These are phyloP conservation scores for Fusarium sp. DNA, from an alignment of 2,329 filamentous ascomycete genomes.

Conservation along the genomic window DNA sequence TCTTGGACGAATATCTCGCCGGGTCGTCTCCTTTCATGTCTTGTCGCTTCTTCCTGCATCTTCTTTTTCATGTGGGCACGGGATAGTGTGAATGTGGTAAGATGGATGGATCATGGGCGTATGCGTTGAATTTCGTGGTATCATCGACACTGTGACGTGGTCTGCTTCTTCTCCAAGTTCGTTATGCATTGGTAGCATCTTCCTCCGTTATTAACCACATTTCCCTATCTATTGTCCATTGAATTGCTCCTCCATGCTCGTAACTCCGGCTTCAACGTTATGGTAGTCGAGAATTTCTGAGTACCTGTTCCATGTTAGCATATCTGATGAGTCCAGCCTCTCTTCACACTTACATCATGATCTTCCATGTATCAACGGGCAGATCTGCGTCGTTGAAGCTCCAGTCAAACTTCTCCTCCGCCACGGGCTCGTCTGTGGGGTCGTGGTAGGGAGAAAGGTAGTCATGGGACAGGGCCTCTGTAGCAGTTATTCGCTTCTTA, in stretches of 20 bases:
- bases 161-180: conserved; percentile 38
- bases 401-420: conserved; percentile 99
- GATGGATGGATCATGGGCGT: conserved; percentile 36
- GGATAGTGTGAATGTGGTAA: conserved; percentile 28
- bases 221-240: conserved; percentile 51
- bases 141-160: conserved; percentile 48
- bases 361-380: conserved; percentile 99
- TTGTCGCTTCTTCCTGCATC: conserved; percentile 30
- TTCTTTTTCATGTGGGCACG: conserved; percentile 33
- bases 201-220: conserved; percentile 51
- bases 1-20: conserved; percentile 12
- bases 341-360: conserved; percentile 86
- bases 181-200: conserved; percentile 36
- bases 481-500: conserved; percentile 92
- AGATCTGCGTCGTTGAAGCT: conserved; percentile 99
- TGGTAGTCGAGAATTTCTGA: conserved; percentile 99
- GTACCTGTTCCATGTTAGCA: conserved; percentile 73
- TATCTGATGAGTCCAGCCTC: not conserved
- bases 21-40: conserved; percentile 21
- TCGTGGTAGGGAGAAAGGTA: conserved; percentile 98
- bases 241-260: conserved; percentile 56
- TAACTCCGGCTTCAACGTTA: conserved; percentile 77
- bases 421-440: conserved; percentile 93
- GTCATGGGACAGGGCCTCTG: conserved; percentile 87
- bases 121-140: conserved; percentile 53